Conservation (phyloP, 352 stramenopile species). For the Phytophthora hibernalis region DNA sequence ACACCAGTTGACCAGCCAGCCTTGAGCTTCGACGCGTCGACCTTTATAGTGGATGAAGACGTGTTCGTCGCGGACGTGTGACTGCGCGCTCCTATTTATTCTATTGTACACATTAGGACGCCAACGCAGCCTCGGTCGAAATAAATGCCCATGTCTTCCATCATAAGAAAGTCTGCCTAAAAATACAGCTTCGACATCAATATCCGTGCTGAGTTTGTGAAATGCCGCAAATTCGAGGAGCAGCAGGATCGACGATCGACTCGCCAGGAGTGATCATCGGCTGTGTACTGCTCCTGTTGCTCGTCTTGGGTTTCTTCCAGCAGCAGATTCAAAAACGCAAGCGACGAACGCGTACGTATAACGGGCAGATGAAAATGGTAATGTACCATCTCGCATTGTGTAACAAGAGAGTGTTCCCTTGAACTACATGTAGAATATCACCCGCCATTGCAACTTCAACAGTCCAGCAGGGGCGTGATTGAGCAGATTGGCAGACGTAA, state of each 20-base stretch:
- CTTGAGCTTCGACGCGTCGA: conserved; percentile 29
- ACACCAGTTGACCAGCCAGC: conserved; percentile 22
- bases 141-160: conserved; percentile 13
- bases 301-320: conserved; percentile 51
- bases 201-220: background rate
- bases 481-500: conserved; percentile 69
- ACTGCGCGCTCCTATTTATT: conserved; percentile 41
- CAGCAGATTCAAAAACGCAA: conserved; percentile 41
- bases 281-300: conserved; percentile 41
- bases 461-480: conserved; percentile 40
- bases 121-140: conserved; percentile 7
- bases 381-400: background rate
- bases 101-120: conserved; percentile 30
- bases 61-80: conserved; percentile 43
- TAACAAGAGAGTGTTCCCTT: background rate
- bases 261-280: conserved; percentile 53
- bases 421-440: conserved; percentile 47
- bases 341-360: conserved; percentile 31
- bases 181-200: conserved; percentile 17
- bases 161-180: conserved; percentile 21
- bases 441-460: conserved; percentile 46
- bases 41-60: conserved; percentile 40
- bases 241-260: conserved; percentile 31
- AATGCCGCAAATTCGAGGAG: conserved; percentile 53
- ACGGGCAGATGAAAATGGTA: background rate